Conservation (phyloP, 129 eudicot species). For the Chrysanthemum makinoi region DNA sequence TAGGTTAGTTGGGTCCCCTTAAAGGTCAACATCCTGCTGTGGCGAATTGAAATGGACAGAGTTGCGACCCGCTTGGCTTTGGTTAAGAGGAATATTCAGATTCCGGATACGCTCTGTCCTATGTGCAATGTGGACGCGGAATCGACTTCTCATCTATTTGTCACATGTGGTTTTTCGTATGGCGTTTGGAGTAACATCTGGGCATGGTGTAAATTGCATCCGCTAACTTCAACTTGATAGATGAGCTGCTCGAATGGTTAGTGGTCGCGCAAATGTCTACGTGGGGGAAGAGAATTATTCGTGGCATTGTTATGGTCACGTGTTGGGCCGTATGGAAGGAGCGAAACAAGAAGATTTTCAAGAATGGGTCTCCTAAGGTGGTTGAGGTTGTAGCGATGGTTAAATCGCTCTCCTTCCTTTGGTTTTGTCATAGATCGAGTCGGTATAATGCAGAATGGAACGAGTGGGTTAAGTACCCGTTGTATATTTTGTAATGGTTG, state of each 20-base stretch:
- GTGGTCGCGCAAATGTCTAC: neutral
- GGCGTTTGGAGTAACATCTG: neutral
- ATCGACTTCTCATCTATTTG: neutral
- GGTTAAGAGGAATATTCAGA: neutral
- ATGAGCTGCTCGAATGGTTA: neutral
- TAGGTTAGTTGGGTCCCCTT: neutral
- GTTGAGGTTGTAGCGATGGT: neutral
- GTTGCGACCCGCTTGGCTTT: neutral
- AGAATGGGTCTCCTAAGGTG: neutral
- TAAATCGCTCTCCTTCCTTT: neutral
- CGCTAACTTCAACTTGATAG: neutral
- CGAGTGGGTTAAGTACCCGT: neutral
- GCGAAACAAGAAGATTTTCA: neutral
- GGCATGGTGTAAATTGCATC: neutral
- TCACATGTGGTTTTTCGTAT: neutral
- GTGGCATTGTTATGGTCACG: neutral
- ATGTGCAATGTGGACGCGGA: neutral
- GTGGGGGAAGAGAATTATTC: neutral
- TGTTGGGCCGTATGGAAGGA: neutral
- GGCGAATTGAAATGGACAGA: neutral
- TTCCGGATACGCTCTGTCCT: neutral
- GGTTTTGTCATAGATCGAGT: neutral
- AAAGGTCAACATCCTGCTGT: neutral
- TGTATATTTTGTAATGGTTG: neutral
- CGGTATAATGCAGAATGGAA: neutral